Evolutionary conservation across 257 asterid species (phyloP).

Genomic region (Solanum neorickii): DNA sequence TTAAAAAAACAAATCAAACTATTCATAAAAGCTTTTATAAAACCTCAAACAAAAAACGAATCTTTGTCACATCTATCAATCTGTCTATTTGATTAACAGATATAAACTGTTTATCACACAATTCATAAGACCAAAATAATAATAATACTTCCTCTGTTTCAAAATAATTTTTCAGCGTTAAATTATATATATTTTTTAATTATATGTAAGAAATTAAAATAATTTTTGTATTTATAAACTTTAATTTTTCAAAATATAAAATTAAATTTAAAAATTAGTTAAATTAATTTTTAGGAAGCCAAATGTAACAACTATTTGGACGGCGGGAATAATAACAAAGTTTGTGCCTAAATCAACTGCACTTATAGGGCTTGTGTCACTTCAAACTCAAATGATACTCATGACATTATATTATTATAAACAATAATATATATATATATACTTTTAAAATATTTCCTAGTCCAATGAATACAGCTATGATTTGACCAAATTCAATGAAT

Average conservation of each 20-base stretch:
- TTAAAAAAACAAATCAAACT: neutral
- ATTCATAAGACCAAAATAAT: neutral
- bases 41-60: neutral
- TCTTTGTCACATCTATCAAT: neutral
- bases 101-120: neutral
- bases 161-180: neutral
- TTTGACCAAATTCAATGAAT: neutral
- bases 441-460: neutral
- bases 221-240: neutral
- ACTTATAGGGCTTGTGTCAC: neutral
- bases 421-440: neutral
- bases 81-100: neutral
- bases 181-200: neutral
- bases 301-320: neutral
- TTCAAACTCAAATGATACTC: neutral
- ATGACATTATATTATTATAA: neutral
- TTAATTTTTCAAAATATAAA: neutral
- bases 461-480: neutral
- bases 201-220: neutral
- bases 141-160: neutral
- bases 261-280: neutral
- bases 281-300: accelerated
- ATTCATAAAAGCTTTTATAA: neutral
- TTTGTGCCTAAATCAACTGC: neutral
- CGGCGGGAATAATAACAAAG: neutral